Evolutionary conservation across 805 yeast genomes (phyloP), one percentile per base, ranked within the genome.

Genomic region (Komagataella populi): DNA sequence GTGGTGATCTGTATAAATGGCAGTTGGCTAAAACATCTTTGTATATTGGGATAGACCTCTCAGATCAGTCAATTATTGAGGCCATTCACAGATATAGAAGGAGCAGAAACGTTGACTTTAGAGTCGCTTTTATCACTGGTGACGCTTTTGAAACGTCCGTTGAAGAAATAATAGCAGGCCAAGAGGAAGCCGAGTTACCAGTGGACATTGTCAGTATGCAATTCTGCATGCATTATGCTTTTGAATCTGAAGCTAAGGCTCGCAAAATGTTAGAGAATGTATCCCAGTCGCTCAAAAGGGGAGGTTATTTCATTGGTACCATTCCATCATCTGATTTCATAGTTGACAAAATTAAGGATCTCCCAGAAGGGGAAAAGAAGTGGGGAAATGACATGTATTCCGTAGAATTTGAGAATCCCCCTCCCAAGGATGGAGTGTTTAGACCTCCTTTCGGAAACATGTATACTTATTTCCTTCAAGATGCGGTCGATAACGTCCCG

Each of bases 401-500:
- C 14, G 95, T 91, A 7, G 77, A 82, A 14, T 91, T 91, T 59
- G 87, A 83, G n/a, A 70, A 83, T 17, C 80, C 75, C 30, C 88
- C 89, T 0, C 91, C 95, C n/a, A 70, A 69, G 49, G 84, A 80
- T 57, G 89, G 91, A 2, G 79, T 77, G 48, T 87, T 87, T 60
- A 69, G 79, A 7, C 77, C 82, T 1, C 86, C 93, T 0, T 88
- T 71, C 62, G 99, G 99, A 0, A 85, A 90, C 64, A 73, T 78
- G 59, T 93, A 93, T 65, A 79, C 78, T 51, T 93, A 86, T 63
- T 87, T 72, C 68, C 69, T 93, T 53, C 81, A 81, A 56, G 99
- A 93, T 68, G 99, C 99, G 0, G 91, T 93, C 49, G 96, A 88
- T 55, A 83, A 93, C 59, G 96, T 93, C 22, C 98, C 98, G 0